Conservation (phyloP, 1,284 basidiomycete species). For the Afroboletus lepidellus region DNA sequence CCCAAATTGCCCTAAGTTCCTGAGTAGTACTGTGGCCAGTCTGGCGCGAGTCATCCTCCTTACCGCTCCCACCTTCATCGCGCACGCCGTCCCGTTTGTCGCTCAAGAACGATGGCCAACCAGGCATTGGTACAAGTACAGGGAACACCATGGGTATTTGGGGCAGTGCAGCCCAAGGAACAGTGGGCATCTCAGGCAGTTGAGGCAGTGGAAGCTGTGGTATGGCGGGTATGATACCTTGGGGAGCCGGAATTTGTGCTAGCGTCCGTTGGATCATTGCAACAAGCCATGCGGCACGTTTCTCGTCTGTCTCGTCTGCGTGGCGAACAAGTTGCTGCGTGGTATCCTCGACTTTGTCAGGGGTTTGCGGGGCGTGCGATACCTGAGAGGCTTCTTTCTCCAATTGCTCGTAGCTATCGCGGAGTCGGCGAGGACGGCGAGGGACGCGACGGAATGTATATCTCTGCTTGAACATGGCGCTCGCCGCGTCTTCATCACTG, state of each 20-base stretch:
- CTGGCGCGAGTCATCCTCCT: slow-evolving; percentile 34
- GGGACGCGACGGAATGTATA: slow-evolving; percentile 34
- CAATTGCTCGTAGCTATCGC: slow-evolving; percentile 26
- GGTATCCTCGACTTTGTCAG: slow-evolving; percentile 26
- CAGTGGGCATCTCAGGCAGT: slow-evolving; percentile 50
- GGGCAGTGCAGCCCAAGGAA: slow-evolving; percentile 65
- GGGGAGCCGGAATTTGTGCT: slow-evolving; percentile 63
- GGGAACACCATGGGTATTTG: slow-evolving; percentile 81
- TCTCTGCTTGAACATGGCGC: slow-evolving; percentile 31
- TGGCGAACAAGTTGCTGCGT: slow-evolving; percentile 14
- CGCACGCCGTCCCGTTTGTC: slow-evolving; percentile 39
- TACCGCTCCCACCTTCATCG: slow-evolving; percentile 34
- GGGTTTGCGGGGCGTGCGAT: slow-evolving; percentile 12
- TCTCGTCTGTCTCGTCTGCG: slow-evolving; percentile 55
- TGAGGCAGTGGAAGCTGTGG: slow-evolving; percentile 58
- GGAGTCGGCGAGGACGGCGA: slow-evolving; percentile 32
- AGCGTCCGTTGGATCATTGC: slow-evolving; percentile 74
- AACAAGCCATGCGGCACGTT: slow-evolving; percentile 67
- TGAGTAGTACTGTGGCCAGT: slow-evolving; percentile 48
- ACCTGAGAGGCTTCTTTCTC: slow-evolving; percentile 19
- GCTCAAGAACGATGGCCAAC: slow-evolving; percentile 62
- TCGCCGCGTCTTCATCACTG: slow-evolving; percentile 54
- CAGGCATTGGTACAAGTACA: slow-evolving; percentile 67
- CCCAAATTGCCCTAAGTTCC: slow-evolving; percentile 66
- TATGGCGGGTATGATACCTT: slow-evolving; percentile 54